Conservation (phyloP, 2,329 filamentous ascomycete species). For the Ophiocordyceps polyrhachis-furcata region DNA sequence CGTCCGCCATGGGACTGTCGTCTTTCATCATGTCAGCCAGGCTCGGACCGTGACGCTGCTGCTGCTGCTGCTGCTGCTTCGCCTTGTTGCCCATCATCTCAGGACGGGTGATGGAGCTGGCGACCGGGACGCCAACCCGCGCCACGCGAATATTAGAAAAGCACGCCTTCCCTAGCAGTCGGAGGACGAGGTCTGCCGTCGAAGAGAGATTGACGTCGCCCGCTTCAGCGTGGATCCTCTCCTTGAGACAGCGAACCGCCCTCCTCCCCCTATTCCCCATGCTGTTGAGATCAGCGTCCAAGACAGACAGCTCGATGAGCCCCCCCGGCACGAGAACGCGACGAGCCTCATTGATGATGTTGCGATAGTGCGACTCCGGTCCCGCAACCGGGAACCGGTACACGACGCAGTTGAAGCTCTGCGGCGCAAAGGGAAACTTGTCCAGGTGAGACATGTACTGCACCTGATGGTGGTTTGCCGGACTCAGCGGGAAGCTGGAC, state of each 20-base stretch:
- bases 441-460: constrained; percentile 42
- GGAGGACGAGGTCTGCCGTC: constrained; percentile 41
- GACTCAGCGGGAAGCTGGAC: constrained; percentile 33
- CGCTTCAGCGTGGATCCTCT: constrained; percentile 43
- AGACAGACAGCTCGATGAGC: constrained; percentile 58
- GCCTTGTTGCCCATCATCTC: constrained; percentile 5
- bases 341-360: constrained; percentile 55
- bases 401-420: constrained; percentile 59
- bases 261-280: constrained; percentile 57
- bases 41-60: constrained; percentile 21
- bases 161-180: constrained; percentile 46
- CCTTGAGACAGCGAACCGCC: constrained; percentile 52
- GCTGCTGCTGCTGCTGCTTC: constrained; percentile 1
- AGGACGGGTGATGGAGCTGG: constrained; percentile 24
- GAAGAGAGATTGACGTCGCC: constrained; percentile 41
- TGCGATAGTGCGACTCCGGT: constrained; percentile 48
- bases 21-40: constrained; percentile 58
- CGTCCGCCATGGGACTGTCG: constrained; percentile 51
- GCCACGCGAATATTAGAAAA: constrained; percentile 59
- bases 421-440: constrained; percentile 56
- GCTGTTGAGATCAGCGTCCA: constrained; percentile 66
- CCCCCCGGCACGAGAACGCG: constrained; percentile 63
- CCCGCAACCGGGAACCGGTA: constrained; percentile 58
- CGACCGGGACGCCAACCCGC: constrained; percentile 60
- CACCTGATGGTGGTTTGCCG: constrained; percentile 58